Evolutionary conservation across 192 early-diverging fungal species (phyloP).

Genomic region (Coemansia sp.): DNA sequence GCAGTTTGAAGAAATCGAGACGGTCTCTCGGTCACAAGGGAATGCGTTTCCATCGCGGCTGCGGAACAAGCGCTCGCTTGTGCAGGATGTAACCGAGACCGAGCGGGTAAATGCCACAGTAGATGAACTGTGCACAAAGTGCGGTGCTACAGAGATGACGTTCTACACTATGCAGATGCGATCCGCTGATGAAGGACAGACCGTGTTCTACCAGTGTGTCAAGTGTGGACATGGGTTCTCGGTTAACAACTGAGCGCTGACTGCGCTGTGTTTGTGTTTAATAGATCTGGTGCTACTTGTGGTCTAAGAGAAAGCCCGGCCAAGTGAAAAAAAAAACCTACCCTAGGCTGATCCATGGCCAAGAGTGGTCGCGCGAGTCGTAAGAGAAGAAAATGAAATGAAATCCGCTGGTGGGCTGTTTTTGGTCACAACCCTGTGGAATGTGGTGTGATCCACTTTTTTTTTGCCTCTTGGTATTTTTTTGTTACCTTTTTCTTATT

Average conservation of each 20-base stretch:
- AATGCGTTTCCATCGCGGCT: constrained; percentile 80
- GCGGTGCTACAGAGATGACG: constrained; percentile 90
- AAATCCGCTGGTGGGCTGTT: too few species aligned
- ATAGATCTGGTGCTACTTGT: too few species aligned
- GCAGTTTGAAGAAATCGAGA: constrained; percentile 79
- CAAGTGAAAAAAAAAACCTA: too few species aligned
- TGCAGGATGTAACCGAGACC: constrained; percentile 56
- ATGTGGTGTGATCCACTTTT: too few species aligned
- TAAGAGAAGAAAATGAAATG: too few species aligned
- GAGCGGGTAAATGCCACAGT: constrained; percentile 62
- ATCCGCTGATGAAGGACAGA: constrained; percentile 99
- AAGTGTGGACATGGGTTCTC: constrained; percentile 85
- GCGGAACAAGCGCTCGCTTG: constrained; percentile 70
- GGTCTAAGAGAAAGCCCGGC: too few species aligned
- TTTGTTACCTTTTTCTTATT: too few species aligned
- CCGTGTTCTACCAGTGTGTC: constrained; percentile 97
- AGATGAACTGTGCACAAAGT: constrained; percentile 95
- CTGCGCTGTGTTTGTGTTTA: too few species aligned
- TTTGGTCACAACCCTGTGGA: too few species aligned
- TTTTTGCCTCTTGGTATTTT: too few species aligned
- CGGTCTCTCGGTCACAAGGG: constrained; percentile 76
- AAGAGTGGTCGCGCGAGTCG: too few species aligned
- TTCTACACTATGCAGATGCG: constrained; percentile 97
- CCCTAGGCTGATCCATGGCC: too few species aligned
- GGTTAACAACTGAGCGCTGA: constrained; percentile 43